Percentiles rank a stretch among this genome's conserved stretches.
These are phyloP conservation scores for Geotrichum aggregatum DNA, from an alignment of 1,139 yeast genomes.

Conservation along the genomic window DNA sequence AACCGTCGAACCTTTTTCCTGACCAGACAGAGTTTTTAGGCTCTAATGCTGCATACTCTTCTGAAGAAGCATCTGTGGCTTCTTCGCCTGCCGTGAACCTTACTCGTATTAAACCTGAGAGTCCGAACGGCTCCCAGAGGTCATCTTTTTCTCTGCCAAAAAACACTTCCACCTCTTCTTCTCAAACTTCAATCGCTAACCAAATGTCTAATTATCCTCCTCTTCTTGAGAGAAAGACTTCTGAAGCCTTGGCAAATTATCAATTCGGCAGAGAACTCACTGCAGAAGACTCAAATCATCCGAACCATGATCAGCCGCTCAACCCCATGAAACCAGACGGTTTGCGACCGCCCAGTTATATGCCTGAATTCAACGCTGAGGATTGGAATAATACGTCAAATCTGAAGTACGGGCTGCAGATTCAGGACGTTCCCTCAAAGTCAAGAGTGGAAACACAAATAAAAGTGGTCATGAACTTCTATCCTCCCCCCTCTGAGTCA, in stretches of 20 bases:
- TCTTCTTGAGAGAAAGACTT: neutral
- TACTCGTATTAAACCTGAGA: neutral
- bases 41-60: conserved; percentile 1
- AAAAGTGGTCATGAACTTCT: conserved; percentile 58
- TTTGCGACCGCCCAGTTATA: conserved; percentile 24
- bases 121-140: neutral
- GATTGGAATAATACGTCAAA: conserved; percentile 33
- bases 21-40: neutral
- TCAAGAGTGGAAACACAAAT: conserved; percentile 93
- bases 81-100: conserved; percentile 7
- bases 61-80: neutral
- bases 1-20: too few relatives aligned
- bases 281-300: conserved; percentile 7
- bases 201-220: neutral
- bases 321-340: conserved; percentile 5
- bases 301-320: neutral
- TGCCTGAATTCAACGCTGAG: conserved; percentile 37
- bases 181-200: conserved; percentile 12
- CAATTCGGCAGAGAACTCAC: conserved; percentile 18
- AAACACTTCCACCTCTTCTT: conserved; percentile 8
- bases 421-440: conserved; percentile 62
- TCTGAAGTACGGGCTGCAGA: conserved; percentile 54
- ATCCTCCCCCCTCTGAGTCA: conserved; percentile 69
- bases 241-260: conserved; percentile 15
- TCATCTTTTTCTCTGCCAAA: conserved; percentile 9